phyloP scores from a whole-genome alignment of 2,329 filamentous ascomycete species.

The Paracoccidioides lutzii region DNA sequence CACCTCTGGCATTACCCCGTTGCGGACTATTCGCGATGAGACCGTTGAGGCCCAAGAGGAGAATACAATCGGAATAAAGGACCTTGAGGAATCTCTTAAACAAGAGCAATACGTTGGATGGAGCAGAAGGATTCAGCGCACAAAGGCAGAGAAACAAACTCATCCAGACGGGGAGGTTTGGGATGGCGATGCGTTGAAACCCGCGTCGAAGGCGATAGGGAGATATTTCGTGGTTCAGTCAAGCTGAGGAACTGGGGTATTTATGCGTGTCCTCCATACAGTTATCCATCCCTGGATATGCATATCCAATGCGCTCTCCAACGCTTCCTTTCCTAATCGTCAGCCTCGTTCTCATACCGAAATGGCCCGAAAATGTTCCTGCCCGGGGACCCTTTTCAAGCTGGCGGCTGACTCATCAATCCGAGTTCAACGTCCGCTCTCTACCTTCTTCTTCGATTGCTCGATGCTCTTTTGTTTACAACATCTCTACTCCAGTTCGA shows the following conservation, averaged over 20 bases:
- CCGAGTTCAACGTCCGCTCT: background rate
- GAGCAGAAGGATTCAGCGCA: conserved; percentile 36
- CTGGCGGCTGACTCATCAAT: background rate
- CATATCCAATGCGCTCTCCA: too few relatives aligned
- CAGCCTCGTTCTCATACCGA: too few relatives aligned
- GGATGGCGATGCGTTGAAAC: conserved; percentile 57
- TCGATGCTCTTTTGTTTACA: background rate
- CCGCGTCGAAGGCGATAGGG: conserved; percentile 53
- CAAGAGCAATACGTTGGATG: conserved; percentile 30
- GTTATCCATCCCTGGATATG: too few relatives aligned
- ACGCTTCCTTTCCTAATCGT: too few relatives aligned
- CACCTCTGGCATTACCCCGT: conserved; percentile 56
- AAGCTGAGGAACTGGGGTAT: conserved; percentile 5
- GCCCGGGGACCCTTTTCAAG: too few relatives aligned
- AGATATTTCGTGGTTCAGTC: conserved; percentile 64
- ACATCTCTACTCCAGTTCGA: background rate
- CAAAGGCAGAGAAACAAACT: conserved; percentile 18
- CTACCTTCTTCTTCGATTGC: background rate
- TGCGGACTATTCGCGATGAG: conserved; percentile 68
- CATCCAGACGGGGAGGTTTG: conserved; percentile 39
- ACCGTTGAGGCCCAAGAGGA: conserved; percentile 28
- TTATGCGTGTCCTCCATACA: too few relatives aligned
- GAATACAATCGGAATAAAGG: conserved; percentile 26
- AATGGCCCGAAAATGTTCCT: too few relatives aligned
- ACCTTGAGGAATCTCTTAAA: conserved; percentile 25